Evolutionary conservation across 768 basidiomycete species (phyloP), one percentile per base, ranked within the genome.

Genomic region (Mycena haematopus): DNA sequence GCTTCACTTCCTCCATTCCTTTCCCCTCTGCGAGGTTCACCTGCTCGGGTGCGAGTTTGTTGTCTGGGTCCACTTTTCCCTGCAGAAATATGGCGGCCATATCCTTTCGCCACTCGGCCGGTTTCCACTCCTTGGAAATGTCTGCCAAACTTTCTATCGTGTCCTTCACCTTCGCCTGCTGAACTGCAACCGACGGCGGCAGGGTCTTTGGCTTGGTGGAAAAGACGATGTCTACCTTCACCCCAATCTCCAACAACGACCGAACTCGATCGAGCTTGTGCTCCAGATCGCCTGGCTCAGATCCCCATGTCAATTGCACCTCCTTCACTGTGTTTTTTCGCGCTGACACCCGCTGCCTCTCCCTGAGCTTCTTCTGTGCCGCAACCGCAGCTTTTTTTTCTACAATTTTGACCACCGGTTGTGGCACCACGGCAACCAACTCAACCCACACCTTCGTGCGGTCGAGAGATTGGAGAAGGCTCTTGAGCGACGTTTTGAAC

Each of bases 241-340:
- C 73, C 0, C 89, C 90, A 65, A 85, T 85, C 67, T 82, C 83
- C 57, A 95, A 74, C 40, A 88, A 83, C 54, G 80, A 77, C 53
- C 78, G 73, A 22, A 81, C 82, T 72, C 87, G 88, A 56, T 76
- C 78, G 35, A 93, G 61, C 72, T 92, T 93, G 73, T 89, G 88
- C 38, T 78, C 78, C 21, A 88, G 68, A 68, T 95, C 93, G 8
- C 80, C 83, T 31, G 72, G 65, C 8, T 77, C 84, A 14, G 87
- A 82, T 2, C 78, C 79, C 90, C 91, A 94, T 14, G 87, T 85
- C 49, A 94, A 70, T 74, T 90, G 88, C 6, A 92, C 77, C 76
- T 91, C 88, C 77, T 92, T 93, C 56, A 76, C 70, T 22, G 72
- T 61, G 60, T 79, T 72, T 54, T 76, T 71, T 47, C 74, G 65